Conservation (phyloP, 1,284 basidiomycete species). For the Tilletia indica region DNA sequence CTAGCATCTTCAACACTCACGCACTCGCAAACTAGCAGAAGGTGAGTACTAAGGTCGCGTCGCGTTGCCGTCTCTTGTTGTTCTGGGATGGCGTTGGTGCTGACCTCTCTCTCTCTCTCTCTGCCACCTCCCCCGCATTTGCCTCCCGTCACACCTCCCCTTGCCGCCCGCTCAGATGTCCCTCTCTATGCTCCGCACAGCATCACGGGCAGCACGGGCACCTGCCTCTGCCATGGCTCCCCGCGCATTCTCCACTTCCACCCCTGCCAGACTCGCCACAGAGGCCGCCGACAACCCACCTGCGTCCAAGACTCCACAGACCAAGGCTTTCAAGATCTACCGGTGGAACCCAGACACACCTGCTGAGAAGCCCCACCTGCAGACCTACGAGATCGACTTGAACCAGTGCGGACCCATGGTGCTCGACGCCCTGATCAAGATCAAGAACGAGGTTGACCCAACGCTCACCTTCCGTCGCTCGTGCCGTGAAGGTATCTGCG, state of each 20-base stretch:
- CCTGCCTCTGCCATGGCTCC: slow-evolving; percentile 3
- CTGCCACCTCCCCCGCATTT: no score
- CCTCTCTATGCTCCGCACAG: not conserved
- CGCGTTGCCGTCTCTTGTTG: no score
- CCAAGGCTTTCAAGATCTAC: slow-evolving; percentile 56
- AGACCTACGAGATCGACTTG: slow-evolving; percentile 88
- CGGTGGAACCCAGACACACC: slow-evolving; percentile 84
- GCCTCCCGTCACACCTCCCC: not conserved
- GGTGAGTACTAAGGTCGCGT: no score
- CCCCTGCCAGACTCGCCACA: slow-evolving; percentile 11
- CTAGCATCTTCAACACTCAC: no score
- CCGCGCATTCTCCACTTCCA: slow-evolving; percentile 11
- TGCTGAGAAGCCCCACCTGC: slow-evolving; percentile 82
- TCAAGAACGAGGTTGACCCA: slow-evolving; percentile 97
- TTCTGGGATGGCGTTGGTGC: no score
- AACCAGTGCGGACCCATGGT: slow-evolving; percentile 97
- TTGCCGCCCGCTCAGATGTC: not conserved
- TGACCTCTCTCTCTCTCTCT: no score
- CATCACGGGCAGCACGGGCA: slow-evolving; percentile 3
- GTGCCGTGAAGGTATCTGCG: slow-evolving; percentile 97
- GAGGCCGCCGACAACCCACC: slow-evolving; percentile 16
- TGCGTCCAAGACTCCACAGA: slow-evolving; percentile 39
- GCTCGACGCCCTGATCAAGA: slow-evolving; percentile 86
- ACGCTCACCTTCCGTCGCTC: slow-evolving; percentile 94
- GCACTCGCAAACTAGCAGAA: no score